phyloP scores from a whole-genome alignment of 139 green algal genomes.

The Chlamydomonas urium region DNA sequence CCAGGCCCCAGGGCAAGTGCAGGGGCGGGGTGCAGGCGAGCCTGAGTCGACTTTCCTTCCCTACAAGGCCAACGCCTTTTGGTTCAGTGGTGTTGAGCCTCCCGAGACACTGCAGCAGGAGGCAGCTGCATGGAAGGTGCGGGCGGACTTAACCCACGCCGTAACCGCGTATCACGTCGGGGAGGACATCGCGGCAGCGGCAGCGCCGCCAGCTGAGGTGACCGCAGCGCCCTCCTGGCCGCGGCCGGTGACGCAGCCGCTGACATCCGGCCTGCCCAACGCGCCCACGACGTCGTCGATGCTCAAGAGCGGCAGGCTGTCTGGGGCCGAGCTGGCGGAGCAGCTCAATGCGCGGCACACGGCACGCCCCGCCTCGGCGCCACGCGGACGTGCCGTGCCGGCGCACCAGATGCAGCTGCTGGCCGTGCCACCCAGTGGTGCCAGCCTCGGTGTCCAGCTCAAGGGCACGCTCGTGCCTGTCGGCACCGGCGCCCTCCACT shows the following conservation, averaged over 20 bases:
- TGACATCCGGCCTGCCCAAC: background rate
- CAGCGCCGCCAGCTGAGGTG: background rate
- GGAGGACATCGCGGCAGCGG: constrained; percentile 1
- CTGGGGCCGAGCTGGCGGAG: background rate
- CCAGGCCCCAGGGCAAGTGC: background rate
- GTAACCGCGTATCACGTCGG: constrained; percentile 1
- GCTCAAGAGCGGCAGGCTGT: background rate
- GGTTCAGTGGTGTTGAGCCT: constrained; percentile 6
- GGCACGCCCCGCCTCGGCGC: too few species aligned
- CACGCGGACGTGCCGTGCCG: background rate
- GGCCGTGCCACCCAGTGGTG: background rate
- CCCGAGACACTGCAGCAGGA: background rate
- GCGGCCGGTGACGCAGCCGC: background rate
- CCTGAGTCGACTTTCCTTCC: background rate
- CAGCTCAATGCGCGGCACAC: background rate
- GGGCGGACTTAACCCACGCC: background rate
- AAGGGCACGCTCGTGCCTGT: background rate
- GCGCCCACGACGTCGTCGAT: background rate
- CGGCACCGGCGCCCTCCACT: background rate
- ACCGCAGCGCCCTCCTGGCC: background rate
- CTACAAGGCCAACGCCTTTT: constrained; percentile 6
- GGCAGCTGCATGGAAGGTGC: background rate
- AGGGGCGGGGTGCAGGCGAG: background rate
- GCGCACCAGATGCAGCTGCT: background rate
- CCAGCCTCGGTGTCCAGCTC: background rate